Evolutionary conservation across 2,329 filamentous ascomycete genomes (phyloP).

Genomic region (Tolypocladium amazonense): DNA sequence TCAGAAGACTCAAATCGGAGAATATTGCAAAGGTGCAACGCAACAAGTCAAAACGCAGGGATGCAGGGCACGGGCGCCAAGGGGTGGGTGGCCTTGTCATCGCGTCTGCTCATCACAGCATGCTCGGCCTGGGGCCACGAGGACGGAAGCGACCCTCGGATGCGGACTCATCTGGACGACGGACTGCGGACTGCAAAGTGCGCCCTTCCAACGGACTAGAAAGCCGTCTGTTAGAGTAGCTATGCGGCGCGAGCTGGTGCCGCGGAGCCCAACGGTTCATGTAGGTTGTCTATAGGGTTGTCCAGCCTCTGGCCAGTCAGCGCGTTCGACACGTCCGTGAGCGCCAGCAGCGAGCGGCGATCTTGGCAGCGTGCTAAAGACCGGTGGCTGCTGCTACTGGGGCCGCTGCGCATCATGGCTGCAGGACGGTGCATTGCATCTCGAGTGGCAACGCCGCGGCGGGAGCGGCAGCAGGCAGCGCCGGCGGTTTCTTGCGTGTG

Average conservation of each 20-base stretch:
- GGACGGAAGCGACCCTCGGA: neutral
- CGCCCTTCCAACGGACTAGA: neutral
- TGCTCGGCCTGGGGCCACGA: neutral
- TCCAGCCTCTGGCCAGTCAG: neutral
- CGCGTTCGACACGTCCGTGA: neutral
- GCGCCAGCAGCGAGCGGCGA: neutral
- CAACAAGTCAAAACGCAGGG: neutral
- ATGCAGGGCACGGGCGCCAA: neutral
- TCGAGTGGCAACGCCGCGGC: neutral
- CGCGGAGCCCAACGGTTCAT: neutral
- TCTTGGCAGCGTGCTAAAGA: neutral
- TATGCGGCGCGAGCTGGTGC: neutral
- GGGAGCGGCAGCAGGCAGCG: neutral
- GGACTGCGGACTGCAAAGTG: neutral
- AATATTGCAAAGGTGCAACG: neutral
- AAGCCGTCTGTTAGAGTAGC: neutral
- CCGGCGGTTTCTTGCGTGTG: neutral
- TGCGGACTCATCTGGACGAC: neutral
- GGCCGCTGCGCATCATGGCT: constrained; percentile 3
- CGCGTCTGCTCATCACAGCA: neutral
- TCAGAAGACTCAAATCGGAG: neutral
- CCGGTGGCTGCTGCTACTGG: neutral
- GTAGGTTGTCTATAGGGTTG: neutral
- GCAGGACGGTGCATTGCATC: constrained; percentile 1
- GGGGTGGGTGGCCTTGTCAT: neutral